Base-by-base conservation (phyloP, 306 rosid genomes). In the Citrullus mucosospermus region DNA sequence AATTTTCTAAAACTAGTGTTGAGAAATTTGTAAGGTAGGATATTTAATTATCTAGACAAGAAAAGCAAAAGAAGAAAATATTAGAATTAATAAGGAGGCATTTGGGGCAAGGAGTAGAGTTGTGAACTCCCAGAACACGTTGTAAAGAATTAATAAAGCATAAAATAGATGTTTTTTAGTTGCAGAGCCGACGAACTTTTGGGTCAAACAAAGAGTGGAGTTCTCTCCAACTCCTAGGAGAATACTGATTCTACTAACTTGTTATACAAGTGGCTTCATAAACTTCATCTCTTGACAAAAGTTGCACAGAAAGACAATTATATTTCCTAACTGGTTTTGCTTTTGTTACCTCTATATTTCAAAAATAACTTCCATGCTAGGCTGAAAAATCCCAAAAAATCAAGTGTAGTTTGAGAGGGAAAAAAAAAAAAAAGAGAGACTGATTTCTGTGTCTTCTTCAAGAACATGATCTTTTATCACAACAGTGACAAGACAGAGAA, bases 401-500 rank as follows among this genome's bases (percentile, higher is more conserved):
- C 8, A 53, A 41, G 44, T 41, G 44, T 44, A 11, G 32, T 12
- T 25, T 30, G 36, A 59, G 5, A 59, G 10, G 20, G 32, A 9
- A 58, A 22, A 59, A 11, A 4, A 4, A 25, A 25, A 60, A 60
- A 9, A 36, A 4, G 39, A 36, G 6, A 9, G 14, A 60, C 18
- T 60, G 32, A 30, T 34, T 16, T 65, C 12, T 38, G 28, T 38
- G 50, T 66, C 28, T 36, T 66, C 72, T 66, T 36, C 72, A 72
- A 72, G 43, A 72, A 30, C 43, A 72, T 72, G 9, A 50, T 72
- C 43, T 48, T 67, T n/a, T 15, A 50, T 50, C 60, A 72, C 1
- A 72, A 72, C 77, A 50, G 77, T 72, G 77, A 50, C 60, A 50
- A 8, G 77, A 72, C 77, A 48, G 20, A 30, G 22, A 69, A 69